A percentile compares a stretch with the other conserved stretches of the same genome.
phyloP scores from a whole-genome alignment of 805 yeast species.

The Wickerhamomyces kurtzmanii region DNA sequence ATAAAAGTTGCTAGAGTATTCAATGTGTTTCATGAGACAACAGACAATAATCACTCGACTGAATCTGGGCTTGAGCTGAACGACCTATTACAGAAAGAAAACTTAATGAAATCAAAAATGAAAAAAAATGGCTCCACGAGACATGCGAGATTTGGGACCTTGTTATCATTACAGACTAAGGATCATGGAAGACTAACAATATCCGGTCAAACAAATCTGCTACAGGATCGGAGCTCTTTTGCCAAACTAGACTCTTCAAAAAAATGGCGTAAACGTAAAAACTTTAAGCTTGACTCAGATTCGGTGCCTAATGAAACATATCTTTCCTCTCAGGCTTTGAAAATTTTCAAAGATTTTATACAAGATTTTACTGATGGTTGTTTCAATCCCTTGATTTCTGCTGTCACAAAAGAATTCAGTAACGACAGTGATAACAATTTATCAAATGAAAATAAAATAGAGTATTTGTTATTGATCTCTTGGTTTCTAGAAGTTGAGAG shows the following conservation, averaged over 20 bases:
- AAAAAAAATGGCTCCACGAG: conserved; percentile 51
- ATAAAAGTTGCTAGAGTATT: too few relatives aligned
- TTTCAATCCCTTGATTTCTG: conserved; percentile 54
- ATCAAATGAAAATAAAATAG: conserved; percentile 10
- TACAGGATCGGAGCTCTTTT: conserved; percentile 41
- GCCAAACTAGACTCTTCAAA: conserved; percentile 59
- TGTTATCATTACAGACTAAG: conserved; percentile 59
- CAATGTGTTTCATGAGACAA: conserved; percentile 12
- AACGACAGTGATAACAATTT: conserved; percentile 24
- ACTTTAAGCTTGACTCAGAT: conserved; percentile 15
- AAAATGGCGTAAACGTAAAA: conserved; percentile 43
- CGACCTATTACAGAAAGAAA: conserved; percentile 52
- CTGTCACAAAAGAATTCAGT: conserved; percentile 37
- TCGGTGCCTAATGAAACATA: conserved; percentile 18
- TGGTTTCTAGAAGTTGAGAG: conserved; percentile 76
- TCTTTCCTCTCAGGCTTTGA: conserved; percentile 18
- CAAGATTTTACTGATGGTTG: conserved; percentile 62
- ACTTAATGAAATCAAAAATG: conserved; percentile 36
- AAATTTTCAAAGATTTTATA: conserved; percentile 32
- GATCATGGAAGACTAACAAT: conserved; percentile 52
- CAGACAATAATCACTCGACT: not conserved
- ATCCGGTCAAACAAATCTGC: conserved; percentile 62
- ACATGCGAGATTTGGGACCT: conserved; percentile 87
- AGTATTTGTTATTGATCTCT: conserved; percentile 49
- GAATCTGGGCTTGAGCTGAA: conserved; percentile 5